Base-by-base conservation (phyloP, 768 basidiomycete species). In the Clitopilus passeckerianus region DNA sequence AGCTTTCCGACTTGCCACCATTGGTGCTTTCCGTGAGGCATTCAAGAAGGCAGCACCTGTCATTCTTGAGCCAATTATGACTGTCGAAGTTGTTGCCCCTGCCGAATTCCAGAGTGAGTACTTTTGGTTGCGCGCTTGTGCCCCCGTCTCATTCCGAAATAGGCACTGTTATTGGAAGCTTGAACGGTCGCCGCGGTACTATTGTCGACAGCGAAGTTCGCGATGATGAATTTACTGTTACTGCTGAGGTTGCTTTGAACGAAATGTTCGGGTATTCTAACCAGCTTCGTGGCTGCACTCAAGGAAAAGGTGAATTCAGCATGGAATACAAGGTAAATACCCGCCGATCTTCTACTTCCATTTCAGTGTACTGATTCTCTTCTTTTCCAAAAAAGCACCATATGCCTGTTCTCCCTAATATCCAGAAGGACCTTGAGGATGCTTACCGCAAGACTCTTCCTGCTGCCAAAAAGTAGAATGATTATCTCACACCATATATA, bases 251-350 rank as follows among this genome's bases (percentile, higher is more conserved):
- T 12, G 87, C 93, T 7, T 72, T 99, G 73, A 97, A 94, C 72
- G 96, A 98, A 66, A 98, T 98, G 96, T 99, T 99, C 69, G 92
- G 93, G 16, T 98, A 98, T 71, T 95, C 95, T 35, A 93, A 87
- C 66, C 90, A 93, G 65, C 79, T 98, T 50, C 86, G 96, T 59
- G 96, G 96, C 2, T 86, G 85, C 59, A 99, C 97, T 0, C 97
- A 98, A 75, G 97, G 96, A 67, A 98, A 99, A 78, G 95, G 94
- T 66, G 88, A 90, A 76, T 90, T 87, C 63, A 86, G 82, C 66
- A 90, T 87, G 86, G 86, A 87, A 65, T 87, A 86, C 69, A 91
- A 91, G 80, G 87, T 86, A 66, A 59, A 76, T 72, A 30, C 23
- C 14, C 44, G 1, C n/a, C 54, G 33, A 34, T 60, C 59, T 16